Evolutionary conservation across 192 early-diverging fungal genomes (phyloP).

Genomic region (Coemansia sp.): DNA sequence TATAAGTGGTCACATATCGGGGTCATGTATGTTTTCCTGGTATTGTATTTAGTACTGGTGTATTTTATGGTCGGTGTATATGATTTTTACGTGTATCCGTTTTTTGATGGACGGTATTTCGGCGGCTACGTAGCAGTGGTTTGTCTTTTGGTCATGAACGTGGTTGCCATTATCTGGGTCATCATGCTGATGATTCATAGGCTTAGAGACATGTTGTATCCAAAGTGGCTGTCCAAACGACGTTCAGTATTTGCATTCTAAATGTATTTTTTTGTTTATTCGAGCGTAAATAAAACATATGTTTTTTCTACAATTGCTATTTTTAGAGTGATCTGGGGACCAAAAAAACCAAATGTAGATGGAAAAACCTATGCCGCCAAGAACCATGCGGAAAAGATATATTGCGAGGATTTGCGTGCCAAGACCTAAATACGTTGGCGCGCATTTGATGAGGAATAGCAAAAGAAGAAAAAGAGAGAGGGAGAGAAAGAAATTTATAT

Average conservation of each 20-base stretch:
- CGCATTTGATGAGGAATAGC: no score
- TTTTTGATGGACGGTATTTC: constrained; percentile 40
- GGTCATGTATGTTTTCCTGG: constrained; percentile 14
- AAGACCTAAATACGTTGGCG: no score
- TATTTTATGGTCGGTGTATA: constrained; percentile 53
- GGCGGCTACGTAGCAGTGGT: constrained; percentile 37
- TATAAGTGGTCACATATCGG: constrained; percentile 21
- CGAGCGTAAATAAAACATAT: neutral
- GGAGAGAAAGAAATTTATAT: no score
- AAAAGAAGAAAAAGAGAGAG: no score
- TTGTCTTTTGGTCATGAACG: constrained; percentile 26
- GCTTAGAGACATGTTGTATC: constrained; percentile 26
- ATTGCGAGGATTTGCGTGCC: no score
- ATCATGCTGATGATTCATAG: constrained; percentile 38
- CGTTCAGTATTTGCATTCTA: constrained; percentile 6
- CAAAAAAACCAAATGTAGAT: no score
- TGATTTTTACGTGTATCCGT: constrained; percentile 53
- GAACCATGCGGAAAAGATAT: neutral
- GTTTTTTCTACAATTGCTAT: no score
- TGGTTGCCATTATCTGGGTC: constrained; percentile 41
- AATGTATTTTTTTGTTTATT: no score
- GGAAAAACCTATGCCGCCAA: neutral
- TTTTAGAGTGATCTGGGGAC: no score
- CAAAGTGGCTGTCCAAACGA: constrained; percentile 14
- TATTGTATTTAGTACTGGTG: constrained; percentile 36